Evolutionary conservation across 176 grass and related monocot species (phyloP), one percentile per base, ranked within the genome.

Genomic region (Areca catechu): DNA sequence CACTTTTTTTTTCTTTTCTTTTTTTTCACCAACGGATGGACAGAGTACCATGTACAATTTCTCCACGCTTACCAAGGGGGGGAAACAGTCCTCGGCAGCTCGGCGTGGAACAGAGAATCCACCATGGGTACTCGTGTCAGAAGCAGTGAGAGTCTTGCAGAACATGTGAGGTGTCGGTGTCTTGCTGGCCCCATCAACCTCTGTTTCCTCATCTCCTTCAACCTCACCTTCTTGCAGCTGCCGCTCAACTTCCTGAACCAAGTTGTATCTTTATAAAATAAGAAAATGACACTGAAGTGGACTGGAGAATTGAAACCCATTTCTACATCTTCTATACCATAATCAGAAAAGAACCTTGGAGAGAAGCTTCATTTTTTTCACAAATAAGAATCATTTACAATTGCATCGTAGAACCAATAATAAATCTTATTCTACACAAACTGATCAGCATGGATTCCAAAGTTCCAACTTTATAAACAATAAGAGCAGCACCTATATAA

Each of bases 61-160:
- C 7, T 12, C 34, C 34, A 43, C 60, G 23, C 21, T 79, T 64
- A 98, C 93, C 93, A 98, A 65, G 15, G 88, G 84, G 7, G 84
- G 81, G 49, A 98, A 98, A 55, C 94, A 98, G 52, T 98, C 88
- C 68, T 98, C 94, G 0, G 94, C 94, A 70, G 94, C 94, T 51
- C 94, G 84, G 19, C 94, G 94, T 73, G 94, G 94, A 62, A 98
- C 94, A 50, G 94, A 98, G 88, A 98, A 98, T 3, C 94, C 94
- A 53, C 94, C 94, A 19, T 98, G 94, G 0, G 88, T 93, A 59
- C 94, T 98, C 3, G 94, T 98, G 76, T 98, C 94, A 18, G 94
- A 98, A 65, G 94, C 94, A 5, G 94, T 98, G 15, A 98, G 76
- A 0, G 94, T 98, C 81, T 98, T 98, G 79, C 94, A 98, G 64